These are phyloP conservation scores for Cordyceps javanica DNA, from an alignment of 2,329 filamentous ascomycete species.

Conservation along the genomic window DNA sequence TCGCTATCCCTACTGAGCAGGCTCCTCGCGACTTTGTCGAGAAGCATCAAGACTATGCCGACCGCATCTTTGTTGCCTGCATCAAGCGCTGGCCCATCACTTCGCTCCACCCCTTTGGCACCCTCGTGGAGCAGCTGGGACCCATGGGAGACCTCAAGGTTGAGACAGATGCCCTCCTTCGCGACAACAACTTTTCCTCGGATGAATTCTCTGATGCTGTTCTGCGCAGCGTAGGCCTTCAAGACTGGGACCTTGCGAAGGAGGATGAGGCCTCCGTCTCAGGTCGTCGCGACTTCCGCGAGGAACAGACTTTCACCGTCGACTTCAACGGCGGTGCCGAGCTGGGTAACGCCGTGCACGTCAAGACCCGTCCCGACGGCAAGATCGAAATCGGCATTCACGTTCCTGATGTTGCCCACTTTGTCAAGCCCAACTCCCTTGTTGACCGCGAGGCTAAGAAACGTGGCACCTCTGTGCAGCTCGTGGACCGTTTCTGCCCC, in stretches of 20 bases:
- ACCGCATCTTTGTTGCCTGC: constrained; percentile 96
- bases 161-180: constrained; percentile 91
- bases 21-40: constrained; percentile 97
- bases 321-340: constrained; percentile 84
- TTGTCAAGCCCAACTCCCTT: constrained; percentile 91
- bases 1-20: constrained; percentile 97
- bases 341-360: constrained; percentile 86
- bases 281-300: constrained; percentile 81
- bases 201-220: constrained; percentile 98
- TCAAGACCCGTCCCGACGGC: constrained; percentile 77
- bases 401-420: constrained; percentile 91
- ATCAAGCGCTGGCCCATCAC: constrained; percentile 99
- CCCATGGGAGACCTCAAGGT: constrained; percentile 97
- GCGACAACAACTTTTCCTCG: constrained; percentile 97
- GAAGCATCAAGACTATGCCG: constrained; percentile 95
- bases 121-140: constrained; percentile 91
- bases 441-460: constrained; percentile 98
- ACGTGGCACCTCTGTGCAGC: constrained; percentile 89
- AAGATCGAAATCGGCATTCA: constrained; percentile 93
- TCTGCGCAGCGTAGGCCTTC: constrained; percentile 81
- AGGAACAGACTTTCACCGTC: constrained; percentile 84
- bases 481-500: constrained; percentile 82
- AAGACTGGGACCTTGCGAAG: constrained; percentile 81
- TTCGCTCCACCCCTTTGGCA: constrained; percentile 97
- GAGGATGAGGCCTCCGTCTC: constrained; percentile 72